A percentile compares a stretch with the other conserved stretches of the same genome.
These are phyloP conservation scores for Ascochyta koolunga DNA, from an alignment of 2,329 filamentous ascomycete species.

Conservation along the genomic window DNA sequence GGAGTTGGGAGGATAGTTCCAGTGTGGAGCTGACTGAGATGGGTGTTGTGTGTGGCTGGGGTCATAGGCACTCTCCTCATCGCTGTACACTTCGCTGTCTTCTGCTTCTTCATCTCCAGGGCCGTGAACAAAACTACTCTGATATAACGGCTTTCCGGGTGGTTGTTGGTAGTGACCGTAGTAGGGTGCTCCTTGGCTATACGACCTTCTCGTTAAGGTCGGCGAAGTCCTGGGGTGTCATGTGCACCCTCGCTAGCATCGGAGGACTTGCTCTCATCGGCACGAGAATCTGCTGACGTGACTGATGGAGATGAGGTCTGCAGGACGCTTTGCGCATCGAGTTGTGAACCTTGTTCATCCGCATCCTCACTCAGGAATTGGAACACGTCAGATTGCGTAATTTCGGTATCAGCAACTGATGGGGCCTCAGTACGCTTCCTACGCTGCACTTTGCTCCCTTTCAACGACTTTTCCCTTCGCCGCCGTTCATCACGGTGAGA, in stretches of 20 bases:
- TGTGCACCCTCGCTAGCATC: conserved; percentile 27
- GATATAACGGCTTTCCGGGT: conserved; percentile 40
- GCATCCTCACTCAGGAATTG: conserved; percentile 32
- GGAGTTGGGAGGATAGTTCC: conserved; percentile 30
- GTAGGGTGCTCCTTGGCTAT: conserved; percentile 17
- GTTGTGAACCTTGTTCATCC: conserved; percentile 10
- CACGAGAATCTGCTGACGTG: conserved; percentile 24
- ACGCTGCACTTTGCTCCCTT: conserved; percentile 22
- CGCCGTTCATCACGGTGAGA: conserved; percentile 48
- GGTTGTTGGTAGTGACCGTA: conserved; percentile 16
- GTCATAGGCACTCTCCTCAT: conserved; percentile 22
- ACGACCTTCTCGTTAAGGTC: conserved; percentile 28
- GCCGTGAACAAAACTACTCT: conserved; percentile 41
- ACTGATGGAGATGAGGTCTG: conserved; percentile 31
- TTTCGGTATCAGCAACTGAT: conserved; percentile 24
- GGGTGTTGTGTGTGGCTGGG: conserved; percentile 19
- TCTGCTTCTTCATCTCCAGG: conserved; percentile 26
- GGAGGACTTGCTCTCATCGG: conserved; percentile 30
- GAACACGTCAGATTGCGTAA: conserved; percentile 36
- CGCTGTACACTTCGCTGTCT: conserved; percentile 27
- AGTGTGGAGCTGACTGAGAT: conserved; percentile 28
- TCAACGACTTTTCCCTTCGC: conserved; percentile 22
- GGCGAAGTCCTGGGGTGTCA: conserved; percentile 41
- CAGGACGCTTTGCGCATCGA: conserved; percentile 17
- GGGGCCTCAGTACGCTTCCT: conserved; percentile 17